Evolutionary conservation across 2,329 filamentous ascomycete genomes (phyloP).

Genomic region (Colletotrichum cordylinicola): DNA sequence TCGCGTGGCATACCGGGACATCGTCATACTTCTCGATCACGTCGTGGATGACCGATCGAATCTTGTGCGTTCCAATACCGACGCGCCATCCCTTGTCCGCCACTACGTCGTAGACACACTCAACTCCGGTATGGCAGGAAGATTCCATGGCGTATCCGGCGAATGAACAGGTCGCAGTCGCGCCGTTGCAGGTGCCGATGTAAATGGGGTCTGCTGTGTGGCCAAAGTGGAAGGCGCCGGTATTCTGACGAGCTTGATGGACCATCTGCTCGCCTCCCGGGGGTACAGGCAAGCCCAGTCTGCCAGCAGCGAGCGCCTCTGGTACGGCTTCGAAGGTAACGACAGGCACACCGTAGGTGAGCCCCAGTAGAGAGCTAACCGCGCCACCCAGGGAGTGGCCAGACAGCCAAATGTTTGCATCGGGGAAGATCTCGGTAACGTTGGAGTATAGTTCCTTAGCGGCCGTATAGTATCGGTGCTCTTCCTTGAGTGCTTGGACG

Average conservation of each 20-base stretch:
- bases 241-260: constrained; percentile 74
- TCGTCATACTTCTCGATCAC: constrained; percentile 84
- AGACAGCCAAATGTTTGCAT: constrained; percentile 84
- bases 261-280: constrained; percentile 76
- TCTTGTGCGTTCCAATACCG: constrained; percentile 89
- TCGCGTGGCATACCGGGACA: constrained; percentile 78
- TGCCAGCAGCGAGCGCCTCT: constrained; percentile 84
- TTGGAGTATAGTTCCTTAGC: constrained; percentile 91
- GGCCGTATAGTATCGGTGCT: constrained; percentile 91
- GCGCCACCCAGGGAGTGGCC: constrained; percentile 94
- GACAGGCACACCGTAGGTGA: constrained; percentile 90
- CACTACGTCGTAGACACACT: constrained; percentile 93
- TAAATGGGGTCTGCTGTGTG: constrained; percentile 96
- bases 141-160: constrained; percentile 94
- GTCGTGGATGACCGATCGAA: constrained; percentile 85
- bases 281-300: constrained; percentile 85
- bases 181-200: constrained; percentile 91
- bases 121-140: constrained; percentile 85
- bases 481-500: constrained; percentile 72
- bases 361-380: constrained; percentile 83
- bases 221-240: constrained; percentile 88
- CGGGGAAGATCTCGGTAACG: constrained; percentile 85
- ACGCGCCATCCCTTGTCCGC: constrained; percentile 91
- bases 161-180: constrained; percentile 86
- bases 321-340: constrained; percentile 94